Percentiles rank a stretch among this genome's conserved stretches.
Evolutionary conservation across 1,139 yeast genomes (phyloP).

Genomic region (Zygoascus sp.): DNA sequence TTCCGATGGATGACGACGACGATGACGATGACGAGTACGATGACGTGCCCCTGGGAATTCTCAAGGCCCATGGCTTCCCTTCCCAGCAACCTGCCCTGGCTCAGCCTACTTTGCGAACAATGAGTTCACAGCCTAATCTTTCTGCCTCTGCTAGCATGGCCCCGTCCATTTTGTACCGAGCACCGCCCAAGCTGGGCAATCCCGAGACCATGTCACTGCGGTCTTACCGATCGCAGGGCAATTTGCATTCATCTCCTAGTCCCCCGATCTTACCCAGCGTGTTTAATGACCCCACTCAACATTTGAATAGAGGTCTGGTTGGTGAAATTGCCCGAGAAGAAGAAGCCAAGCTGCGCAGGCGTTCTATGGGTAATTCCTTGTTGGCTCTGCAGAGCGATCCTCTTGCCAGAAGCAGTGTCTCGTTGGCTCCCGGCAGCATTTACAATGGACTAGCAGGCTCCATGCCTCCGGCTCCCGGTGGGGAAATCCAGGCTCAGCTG

Average conservation of each 20-base stretch:
- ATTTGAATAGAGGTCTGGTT: slow-evolving; percentile 35
- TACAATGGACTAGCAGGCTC: slow-evolving; percentile 15
- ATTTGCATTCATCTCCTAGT: slow-evolving; percentile 6
- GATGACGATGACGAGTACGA: slow-evolving; percentile 38
- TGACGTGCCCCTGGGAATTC: slow-evolving; percentile 39
- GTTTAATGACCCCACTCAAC: slow-evolving; percentile 24
- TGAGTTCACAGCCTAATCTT: slow-evolving; percentile 25
- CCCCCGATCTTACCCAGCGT: slow-evolving; percentile 17
- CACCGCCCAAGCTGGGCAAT: slow-evolving; percentile 12
- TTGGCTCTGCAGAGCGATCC: slow-evolving; percentile 7
- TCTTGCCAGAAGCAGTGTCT: not conserved
- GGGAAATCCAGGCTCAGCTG: slow-evolving; percentile 31
- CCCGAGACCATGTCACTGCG: slow-evolving; percentile 16
- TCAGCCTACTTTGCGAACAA: slow-evolving; percentile 16
- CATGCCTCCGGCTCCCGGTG: slow-evolving; percentile 10
- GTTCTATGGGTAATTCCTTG: slow-evolving; percentile 19
- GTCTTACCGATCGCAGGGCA: slow-evolving; percentile 10
- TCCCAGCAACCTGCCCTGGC: slow-evolving; percentile 10
- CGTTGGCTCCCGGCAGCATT: slow-evolving; percentile 14
- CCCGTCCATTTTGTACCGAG: slow-evolving; percentile 10
- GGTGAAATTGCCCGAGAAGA: slow-evolving; percentile 41
- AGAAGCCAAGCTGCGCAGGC: slow-evolving; percentile 35
- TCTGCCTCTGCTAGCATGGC: slow-evolving; percentile 11
- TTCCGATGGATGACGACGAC: slow-evolving; percentile 18
- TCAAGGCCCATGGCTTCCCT: slow-evolving; percentile 41